Base-by-base conservation (phyloP, 2,329 filamentous ascomycete genomes). In the Penicillium brevicompactum region DNA sequence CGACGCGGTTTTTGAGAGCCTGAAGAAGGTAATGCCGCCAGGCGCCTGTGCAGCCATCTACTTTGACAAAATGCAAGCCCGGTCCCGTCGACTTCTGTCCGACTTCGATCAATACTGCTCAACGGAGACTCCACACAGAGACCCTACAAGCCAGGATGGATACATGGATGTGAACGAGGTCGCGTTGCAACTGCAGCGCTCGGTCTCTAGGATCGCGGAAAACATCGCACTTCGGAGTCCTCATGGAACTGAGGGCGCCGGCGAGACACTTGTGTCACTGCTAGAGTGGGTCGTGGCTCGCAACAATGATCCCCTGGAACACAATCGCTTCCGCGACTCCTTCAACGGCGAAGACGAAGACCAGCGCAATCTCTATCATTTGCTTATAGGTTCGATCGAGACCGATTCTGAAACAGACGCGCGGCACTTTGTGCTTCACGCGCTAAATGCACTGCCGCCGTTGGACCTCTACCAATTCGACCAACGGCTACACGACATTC, bases 1-100 rank as follows among this genome's bases (percentile, higher is more conserved):
- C 51, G 71, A 76, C 40, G 67, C 66, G n/a, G 69, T 77, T 24
- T 79, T 72, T 57, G 62, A 65, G 16, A 72, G 72, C 46, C 68
- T 80, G 16, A 74, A 73, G 56, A 75, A 74, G 50, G 71, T 73
- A 3, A 76, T 79, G 68, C 72, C 75, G 0, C 59, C 72, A 2
- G 72, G 72, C 0, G 72, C 72, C 1, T 76, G 77, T 51, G 74
- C 76, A 2, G 70, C 68, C 5, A 74, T 74, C 40, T 80, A 78
- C 61, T 75, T 76, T 51, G 71, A 78, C 56, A 80, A 80, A 56
- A 56, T 75, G 11, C 68, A 71, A 52, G 64, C 70, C 45, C 70
- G 70, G 27, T 68, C 63, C 3, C 69, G 70, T 16, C 66, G 65
- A 34, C 56, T 78, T 5, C 59, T 78, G 8, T 56, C 58, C 9